These are phyloP conservation scores for Geosiphon pyriformis DNA, from an alignment of 192 early-diverging fungal genomes.

Conservation along the genomic window DNA sequence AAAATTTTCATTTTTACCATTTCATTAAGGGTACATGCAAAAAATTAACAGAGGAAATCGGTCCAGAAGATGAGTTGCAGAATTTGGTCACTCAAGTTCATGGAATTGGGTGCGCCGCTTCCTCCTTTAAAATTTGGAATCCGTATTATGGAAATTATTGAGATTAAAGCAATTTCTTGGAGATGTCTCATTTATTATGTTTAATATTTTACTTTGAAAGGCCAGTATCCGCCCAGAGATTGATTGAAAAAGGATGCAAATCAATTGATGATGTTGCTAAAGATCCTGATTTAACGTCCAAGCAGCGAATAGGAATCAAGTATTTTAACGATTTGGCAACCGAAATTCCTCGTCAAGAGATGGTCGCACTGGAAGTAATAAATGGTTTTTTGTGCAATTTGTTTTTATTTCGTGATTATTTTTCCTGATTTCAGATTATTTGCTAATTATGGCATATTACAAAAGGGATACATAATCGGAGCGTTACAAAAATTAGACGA, in stretches of 20 bases:
- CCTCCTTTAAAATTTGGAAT: not conserved
- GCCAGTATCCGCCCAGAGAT: slow-evolving; percentile 4
- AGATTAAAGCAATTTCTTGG: not conserved
- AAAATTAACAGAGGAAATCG: not conserved
- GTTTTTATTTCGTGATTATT: not conserved
- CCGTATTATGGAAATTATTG: slow-evolving; percentile 3
- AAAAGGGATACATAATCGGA: not conserved
- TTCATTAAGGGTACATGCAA: slow-evolving; percentile 16
- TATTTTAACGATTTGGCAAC: slow-evolving; percentile 17
- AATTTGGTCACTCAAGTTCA: slow-evolving; percentile 10
- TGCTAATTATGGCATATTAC: not conserved
- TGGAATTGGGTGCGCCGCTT: slow-evolving; percentile 12
- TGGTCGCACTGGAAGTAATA: slow-evolving; percentile 5
- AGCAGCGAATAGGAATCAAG: not conserved
- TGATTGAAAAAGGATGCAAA: slow-evolving; percentile 22
- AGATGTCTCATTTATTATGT: not conserved
- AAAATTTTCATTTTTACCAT: not conserved
- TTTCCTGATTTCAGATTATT: slow-evolving; percentile 3
- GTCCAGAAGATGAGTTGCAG: slow-evolving; percentile 1
- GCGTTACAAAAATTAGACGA: not conserved
- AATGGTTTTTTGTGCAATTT: not conserved
- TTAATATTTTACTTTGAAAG: slow-evolving; percentile 7
- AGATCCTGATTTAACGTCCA: not conserved
- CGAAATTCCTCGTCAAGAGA: slow-evolving; percentile 15
- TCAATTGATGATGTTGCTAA: slow-evolving; percentile 17